phyloP scores from a whole-genome alignment of 2,329 filamentous ascomycete genomes.

The Pseudohalonectria lignicola region DNA sequence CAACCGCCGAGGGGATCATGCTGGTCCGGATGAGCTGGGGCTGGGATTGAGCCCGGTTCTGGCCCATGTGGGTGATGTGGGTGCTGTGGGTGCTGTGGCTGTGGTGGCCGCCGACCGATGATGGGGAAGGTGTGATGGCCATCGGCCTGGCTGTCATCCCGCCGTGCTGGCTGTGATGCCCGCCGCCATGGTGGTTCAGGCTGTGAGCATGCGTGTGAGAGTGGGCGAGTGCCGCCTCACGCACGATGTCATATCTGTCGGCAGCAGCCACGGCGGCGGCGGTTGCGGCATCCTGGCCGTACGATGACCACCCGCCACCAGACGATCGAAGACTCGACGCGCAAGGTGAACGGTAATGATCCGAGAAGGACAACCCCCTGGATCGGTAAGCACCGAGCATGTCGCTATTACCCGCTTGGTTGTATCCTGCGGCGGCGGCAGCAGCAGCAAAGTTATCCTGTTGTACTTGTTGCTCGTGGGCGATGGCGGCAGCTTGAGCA shows the following conservation, averaged over 20 bases:
- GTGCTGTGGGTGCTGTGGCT: no score
- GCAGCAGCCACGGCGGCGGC: slow-evolving; percentile 5
- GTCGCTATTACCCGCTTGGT: slow-evolving; percentile 28
- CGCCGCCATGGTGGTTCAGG: background rate
- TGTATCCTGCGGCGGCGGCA: slow-evolving; percentile 20
- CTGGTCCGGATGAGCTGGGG: slow-evolving; percentile 46
- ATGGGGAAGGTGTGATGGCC: slow-evolving; percentile 21
- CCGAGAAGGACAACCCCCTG: slow-evolving; percentile 33
- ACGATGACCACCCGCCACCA: slow-evolving; percentile 30
- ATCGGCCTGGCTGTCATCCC: background rate
- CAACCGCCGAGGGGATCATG: slow-evolving; percentile 30
- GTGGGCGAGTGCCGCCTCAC: background rate
- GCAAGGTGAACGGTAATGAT: slow-evolving; percentile 36
- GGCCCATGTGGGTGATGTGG: no score
- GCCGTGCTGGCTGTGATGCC: background rate
- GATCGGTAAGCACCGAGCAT: slow-evolving; percentile 47
- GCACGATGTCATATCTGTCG: slow-evolving; percentile 1
- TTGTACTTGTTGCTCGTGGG: slow-evolving; percentile 16
- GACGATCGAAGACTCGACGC: slow-evolving; percentile 23
- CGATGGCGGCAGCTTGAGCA: no score
- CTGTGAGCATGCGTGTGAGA: no score
- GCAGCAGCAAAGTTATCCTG: no score
- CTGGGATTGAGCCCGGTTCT: no score
- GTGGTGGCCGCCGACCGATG: slow-evolving; percentile 9
- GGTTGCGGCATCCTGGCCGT: no score